Evolutionary conservation across 2,329 filamentous ascomycete genomes (phyloP), one percentile per base, ranked within the genome.

Genomic region (Botrytis elliptica): DNA sequence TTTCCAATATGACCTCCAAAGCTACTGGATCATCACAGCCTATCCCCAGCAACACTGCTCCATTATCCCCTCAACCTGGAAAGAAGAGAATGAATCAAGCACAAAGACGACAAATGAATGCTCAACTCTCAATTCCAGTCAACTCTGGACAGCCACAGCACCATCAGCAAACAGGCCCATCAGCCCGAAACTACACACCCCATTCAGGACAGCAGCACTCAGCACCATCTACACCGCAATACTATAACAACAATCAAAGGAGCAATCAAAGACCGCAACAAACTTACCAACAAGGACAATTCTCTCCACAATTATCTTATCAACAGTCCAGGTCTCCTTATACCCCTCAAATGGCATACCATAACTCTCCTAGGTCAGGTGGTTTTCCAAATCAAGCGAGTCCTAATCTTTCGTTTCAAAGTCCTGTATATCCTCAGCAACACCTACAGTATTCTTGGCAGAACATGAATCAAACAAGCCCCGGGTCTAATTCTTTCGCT

Each of bases 71-170:
- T 18, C 83, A 83, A 77, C 33, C 44, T 60, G 73, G 75, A 49
- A 71, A 75, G 16, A 89, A 86, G 77, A 87, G 89, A 36, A 86
- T 84, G 4, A 91, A 91, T 75, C 89, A 91, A 78, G 89, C 89
- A 1, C 88, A 91, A 77, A 85, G 89, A 67, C 86, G 89, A 36
- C 88, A 90, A 77, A 88, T 90, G 87, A 89, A 85, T 73, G 85
- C 88, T 7, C 86, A 90, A 76, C 78, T 90, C 29, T 85, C 87
- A 0, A 86, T 90, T 64, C 85, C 88, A 7, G 84, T 90, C 70
- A 87, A 89, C 74, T 57, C 76, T 40, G 74, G 77, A 40, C 80
- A 84, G 20, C 38, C 12, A 33, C 66, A 69, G 49, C 66, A 57
- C 5, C 84, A 84, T 72, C 81, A 82, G 25, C 76, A 80, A 25